Conservation (phyloP, 768 basidiomycete species). For the Tricholoma sp. region DNA sequence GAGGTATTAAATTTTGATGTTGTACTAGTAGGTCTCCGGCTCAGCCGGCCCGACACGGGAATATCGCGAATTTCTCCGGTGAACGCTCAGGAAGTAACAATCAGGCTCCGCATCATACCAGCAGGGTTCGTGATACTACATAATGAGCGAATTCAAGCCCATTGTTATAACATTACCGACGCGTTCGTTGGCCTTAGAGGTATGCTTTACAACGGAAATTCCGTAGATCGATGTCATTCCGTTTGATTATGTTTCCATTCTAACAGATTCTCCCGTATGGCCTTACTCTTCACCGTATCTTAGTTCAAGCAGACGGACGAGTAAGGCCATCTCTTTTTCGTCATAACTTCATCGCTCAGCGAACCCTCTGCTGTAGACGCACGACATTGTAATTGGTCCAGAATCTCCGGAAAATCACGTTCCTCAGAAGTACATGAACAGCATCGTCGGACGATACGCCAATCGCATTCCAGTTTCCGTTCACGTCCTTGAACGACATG, state of each 20-base stretch:
- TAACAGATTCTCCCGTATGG: constrained; percentile 60
- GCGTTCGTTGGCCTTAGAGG: constrained; percentile 61
- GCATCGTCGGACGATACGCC: constrained; percentile 66
- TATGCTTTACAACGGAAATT: constrained; percentile 11
- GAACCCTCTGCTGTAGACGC: constrained; percentile 39
- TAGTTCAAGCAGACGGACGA: constrained; percentile 60
- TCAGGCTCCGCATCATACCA: neutral
- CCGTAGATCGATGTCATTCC: no score
- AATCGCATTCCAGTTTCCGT: constrained; percentile 66
- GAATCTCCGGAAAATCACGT: constrained; percentile 55
- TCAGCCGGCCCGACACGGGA: no score
- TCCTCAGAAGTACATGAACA: constrained; percentile 64
- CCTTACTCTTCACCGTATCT: constrained; percentile 61
- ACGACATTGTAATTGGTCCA: constrained; percentile 74
- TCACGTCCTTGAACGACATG: constrained; percentile 48
- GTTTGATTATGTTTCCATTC: no score
- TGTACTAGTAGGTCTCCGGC: no score
- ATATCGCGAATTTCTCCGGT: no score
- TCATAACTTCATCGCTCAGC: neutral
- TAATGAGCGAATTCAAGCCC: constrained; percentile 48
- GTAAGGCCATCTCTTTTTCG: constrained; percentile 27
- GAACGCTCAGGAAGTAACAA: neutral
- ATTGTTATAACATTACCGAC: constrained; percentile 51
- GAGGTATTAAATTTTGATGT: no score
- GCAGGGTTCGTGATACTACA: neutral